phyloP scores from a whole-genome alignment of 2,329 filamentous ascomycete species.

The Leptographium radiaticola region DNA sequence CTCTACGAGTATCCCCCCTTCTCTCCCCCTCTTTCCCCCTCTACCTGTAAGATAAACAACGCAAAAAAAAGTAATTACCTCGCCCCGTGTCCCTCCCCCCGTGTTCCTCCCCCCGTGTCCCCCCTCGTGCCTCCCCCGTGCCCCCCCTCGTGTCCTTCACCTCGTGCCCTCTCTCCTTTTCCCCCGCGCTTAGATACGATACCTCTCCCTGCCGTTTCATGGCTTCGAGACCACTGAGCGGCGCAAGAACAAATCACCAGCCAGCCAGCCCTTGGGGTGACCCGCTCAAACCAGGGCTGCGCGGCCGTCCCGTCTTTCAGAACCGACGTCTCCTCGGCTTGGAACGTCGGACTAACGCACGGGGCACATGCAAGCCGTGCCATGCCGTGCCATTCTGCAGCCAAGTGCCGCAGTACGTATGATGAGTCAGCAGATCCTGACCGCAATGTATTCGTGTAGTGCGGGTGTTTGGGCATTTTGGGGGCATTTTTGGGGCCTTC shows the following conservation, averaged over 20 bases:
- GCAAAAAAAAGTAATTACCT: neutral
- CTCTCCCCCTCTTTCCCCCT: no score
- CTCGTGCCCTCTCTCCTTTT: neutral
- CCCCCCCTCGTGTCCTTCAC: neutral
- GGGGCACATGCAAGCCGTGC: conserved; percentile 37
- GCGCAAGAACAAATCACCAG: conserved; percentile 39
- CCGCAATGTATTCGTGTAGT: no score
- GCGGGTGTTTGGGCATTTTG: no score
- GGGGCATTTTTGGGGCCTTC: no score
- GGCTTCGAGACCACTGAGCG: conserved; percentile 46
- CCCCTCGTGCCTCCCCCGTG: neutral
- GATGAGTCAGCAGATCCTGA: no score
- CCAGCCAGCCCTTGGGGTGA: neutral
- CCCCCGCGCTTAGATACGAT: conserved; percentile 51
- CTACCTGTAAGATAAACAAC: no score
- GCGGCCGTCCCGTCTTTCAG: conserved; percentile 45
- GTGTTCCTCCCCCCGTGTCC: neutral
- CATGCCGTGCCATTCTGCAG: no score
- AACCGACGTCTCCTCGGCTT: conserved; percentile 40
- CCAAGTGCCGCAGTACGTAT: neutral
- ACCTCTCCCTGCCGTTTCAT: conserved; percentile 44
- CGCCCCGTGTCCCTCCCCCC: no score
- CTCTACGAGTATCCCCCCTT: no score
- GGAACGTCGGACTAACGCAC: conserved; percentile 50
- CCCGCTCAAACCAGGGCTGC: neutral